Percentiles rank a stretch among this genome's conserved stretches.
Evolutionary conservation across 257 asterid genomes (phyloP).

Genomic region (Haberlea rhodopensis): DNA sequence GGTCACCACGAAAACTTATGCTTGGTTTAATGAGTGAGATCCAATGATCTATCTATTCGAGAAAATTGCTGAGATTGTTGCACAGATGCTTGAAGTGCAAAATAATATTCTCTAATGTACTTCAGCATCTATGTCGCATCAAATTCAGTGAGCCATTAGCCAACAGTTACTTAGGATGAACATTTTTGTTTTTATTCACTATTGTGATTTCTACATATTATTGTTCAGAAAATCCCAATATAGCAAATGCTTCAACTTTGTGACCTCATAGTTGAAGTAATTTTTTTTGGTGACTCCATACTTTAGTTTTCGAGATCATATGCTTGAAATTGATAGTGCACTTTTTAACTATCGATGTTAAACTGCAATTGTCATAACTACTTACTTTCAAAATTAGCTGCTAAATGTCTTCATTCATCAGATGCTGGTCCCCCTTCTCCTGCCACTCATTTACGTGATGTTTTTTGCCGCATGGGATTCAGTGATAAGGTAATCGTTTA

Average conservation of each 20-base stretch:
- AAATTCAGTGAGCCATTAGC: constrained; percentile 11
- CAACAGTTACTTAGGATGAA: background rate
- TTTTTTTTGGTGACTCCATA: background rate
- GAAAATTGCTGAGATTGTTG: constrained; percentile 6
- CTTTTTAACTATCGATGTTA: constrained; percentile 10
- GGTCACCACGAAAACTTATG: background rate
- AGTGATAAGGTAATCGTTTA: constrained; percentile 67
- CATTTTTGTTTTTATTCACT: background rate
- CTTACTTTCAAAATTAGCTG: constrained; percentile 6
- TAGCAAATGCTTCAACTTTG: constrained; percentile 5
- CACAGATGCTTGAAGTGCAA: too few species aligned
- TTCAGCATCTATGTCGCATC: background rate
- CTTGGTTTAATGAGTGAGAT: background rate
- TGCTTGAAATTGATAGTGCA: constrained; percentile 4
- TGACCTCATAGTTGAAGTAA: background rate
- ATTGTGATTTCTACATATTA: background rate
- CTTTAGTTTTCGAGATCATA: constrained; percentile 8
- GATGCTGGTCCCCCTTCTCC: constrained; percentile 99
- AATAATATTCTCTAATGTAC: background rate
- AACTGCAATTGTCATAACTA: constrained; percentile 20
- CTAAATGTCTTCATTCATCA: constrained; percentile 35
- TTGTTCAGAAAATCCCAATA: constrained; percentile 5
- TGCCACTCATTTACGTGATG: constrained; percentile 89
- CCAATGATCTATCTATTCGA: background rate
- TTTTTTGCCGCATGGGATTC: constrained; percentile 91